These are phyloP conservation scores for Chrysoporthe austroafricana DNA, from an alignment of 2,329 filamentous ascomycete species.

Conservation along the genomic window DNA sequence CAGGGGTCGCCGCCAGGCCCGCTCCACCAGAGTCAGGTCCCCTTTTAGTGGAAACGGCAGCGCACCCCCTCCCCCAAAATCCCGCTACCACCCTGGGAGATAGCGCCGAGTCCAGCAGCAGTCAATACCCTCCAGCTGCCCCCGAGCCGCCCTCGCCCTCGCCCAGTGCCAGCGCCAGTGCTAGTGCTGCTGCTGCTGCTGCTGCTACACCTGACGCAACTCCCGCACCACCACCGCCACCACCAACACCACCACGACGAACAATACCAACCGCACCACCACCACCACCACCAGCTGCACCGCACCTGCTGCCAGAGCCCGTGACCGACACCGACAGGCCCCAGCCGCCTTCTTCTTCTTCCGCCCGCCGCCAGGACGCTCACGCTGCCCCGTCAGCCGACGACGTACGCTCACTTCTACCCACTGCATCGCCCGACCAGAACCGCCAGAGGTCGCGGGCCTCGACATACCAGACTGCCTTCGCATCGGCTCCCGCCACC, in stretches of 20 bases:
- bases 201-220: slow-evolving; percentile 8
- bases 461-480: slow-evolving; percentile 42
- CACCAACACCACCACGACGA: slow-evolving; percentile 1
- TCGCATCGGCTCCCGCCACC: slow-evolving; percentile 31
- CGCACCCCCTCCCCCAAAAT: slow-evolving; percentile 31
- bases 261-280: background rate
- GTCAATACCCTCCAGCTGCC: slow-evolving; percentile 27
- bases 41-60: slow-evolving; percentile 1
- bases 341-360: slow-evolving; percentile 1
- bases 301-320: slow-evolving; percentile 9
- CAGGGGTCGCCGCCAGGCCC: background rate
- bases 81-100: slow-evolving; percentile 30
- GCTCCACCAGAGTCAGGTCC: slow-evolving; percentile 39
- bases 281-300: slow-evolving; percentile 8
- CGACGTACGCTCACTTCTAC: slow-evolving; percentile 23
- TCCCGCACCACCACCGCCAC: slow-evolving; percentile 6
- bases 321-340: slow-evolving; percentile 18
- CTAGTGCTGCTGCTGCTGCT: background rate
- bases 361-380: slow-evolving; percentile 9
- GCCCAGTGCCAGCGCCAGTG: background rate
- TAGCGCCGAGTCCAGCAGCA: slow-evolving; percentile 18
- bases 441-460: slow-evolving; percentile 40
- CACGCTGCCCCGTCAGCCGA: slow-evolving; percentile 13
- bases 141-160: slow-evolving; percentile 5
- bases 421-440: slow-evolving; percentile 13